Evolutionary conservation across 306 rosid species (phyloP).

Genomic region (Cicer cuneatum): DNA sequence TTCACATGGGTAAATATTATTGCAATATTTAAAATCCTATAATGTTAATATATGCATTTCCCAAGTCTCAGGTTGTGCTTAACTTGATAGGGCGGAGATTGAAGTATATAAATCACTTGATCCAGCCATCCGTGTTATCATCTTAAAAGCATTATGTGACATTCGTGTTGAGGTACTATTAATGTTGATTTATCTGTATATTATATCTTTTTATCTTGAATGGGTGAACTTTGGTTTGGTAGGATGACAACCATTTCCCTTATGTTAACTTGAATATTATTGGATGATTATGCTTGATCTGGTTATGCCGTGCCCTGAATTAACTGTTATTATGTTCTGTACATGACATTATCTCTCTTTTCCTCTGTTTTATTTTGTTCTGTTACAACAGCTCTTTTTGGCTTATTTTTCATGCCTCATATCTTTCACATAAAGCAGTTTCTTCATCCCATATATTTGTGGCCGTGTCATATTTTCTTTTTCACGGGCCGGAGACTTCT

Average conservation of each 20-base stretch:
- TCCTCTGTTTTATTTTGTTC: slow-evolving; percentile 9
- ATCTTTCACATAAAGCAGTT: slow-evolving; percentile 23
- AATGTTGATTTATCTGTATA: slow-evolving; percentile 27
- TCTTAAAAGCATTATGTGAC: slow-evolving; percentile 97
- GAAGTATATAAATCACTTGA: slow-evolving; percentile 88
- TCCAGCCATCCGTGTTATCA: slow-evolving; percentile 87
- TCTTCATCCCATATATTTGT: slow-evolving; percentile 11
- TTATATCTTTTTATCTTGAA: slow-evolving; percentile 32
- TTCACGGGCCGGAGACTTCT: background rate
- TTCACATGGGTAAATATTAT: slow-evolving; percentile 84
- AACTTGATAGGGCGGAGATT: slow-evolving; percentile 73
- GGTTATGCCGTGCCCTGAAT: slow-evolving; percentile 22
- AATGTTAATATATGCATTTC: slow-evolving; percentile 42
- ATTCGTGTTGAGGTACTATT: slow-evolving; percentile 94
- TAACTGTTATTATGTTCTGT: slow-evolving; percentile 15
- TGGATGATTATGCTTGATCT: slow-evolving; percentile 31
- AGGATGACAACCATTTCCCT: slow-evolving; percentile 29
- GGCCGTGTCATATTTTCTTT: background rate
- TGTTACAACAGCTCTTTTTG: slow-evolving; percentile 28
- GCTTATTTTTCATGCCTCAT: slow-evolving; percentile 23
- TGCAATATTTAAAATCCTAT: slow-evolving; percentile 35
- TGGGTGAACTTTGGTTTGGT: slow-evolving; percentile 36
- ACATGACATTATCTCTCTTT: slow-evolving; percentile 10
- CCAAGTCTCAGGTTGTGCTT: slow-evolving; percentile 49
- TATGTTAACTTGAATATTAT: slow-evolving; percentile 36